phyloP scores from a whole-genome alignment of 345 rosid genomes.

The Rhizophora apiculata region DNA sequence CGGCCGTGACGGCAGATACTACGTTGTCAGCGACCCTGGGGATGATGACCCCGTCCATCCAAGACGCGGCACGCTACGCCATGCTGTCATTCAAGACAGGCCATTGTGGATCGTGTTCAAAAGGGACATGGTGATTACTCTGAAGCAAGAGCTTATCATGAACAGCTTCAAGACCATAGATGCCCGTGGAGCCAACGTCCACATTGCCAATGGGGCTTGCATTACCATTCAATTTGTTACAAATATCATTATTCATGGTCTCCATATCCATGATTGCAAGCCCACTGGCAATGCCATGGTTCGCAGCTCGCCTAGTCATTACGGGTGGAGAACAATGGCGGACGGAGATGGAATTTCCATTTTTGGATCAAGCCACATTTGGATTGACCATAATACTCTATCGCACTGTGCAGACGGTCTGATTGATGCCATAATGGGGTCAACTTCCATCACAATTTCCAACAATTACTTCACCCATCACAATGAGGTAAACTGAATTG shows the following conservation, averaged over 20 bases:
- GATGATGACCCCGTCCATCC: slow-evolving; percentile 25
- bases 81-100: slow-evolving; percentile 28
- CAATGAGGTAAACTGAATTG: slow-evolving; percentile 12
- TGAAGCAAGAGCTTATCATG: slow-evolving; percentile 30
- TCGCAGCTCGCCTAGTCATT: slow-evolving; percentile 33
- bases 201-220: slow-evolving; percentile 45
- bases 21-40: slow-evolving; percentile 19
- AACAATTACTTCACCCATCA: slow-evolving; percentile 28
- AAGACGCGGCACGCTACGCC: slow-evolving; percentile 26
- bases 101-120: slow-evolving; percentile 33
- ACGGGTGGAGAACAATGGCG: slow-evolving; percentile 35
- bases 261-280: slow-evolving; percentile 31
- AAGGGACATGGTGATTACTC: slow-evolving; percentile 30
- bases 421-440: slow-evolving; percentile 25
- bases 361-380: slow-evolving; percentile 49
- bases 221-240: slow-evolving; percentile 30
- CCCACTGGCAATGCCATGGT: slow-evolving; percentile 36
- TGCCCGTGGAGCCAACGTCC: slow-evolving; percentile 42
- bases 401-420: slow-evolving; percentile 42
- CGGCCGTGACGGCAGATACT: slow-evolving; percentile 31
- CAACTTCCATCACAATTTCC: slow-evolving; percentile 27
- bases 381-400: slow-evolving; percentile 89
- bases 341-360: slow-evolving; percentile 36
- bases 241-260: slow-evolving; percentile 30
- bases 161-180: slow-evolving; percentile 32